phyloP scores from a whole-genome alignment of 2,329 filamentous ascomycete genomes.

The Fusarium proliferatum region DNA sequence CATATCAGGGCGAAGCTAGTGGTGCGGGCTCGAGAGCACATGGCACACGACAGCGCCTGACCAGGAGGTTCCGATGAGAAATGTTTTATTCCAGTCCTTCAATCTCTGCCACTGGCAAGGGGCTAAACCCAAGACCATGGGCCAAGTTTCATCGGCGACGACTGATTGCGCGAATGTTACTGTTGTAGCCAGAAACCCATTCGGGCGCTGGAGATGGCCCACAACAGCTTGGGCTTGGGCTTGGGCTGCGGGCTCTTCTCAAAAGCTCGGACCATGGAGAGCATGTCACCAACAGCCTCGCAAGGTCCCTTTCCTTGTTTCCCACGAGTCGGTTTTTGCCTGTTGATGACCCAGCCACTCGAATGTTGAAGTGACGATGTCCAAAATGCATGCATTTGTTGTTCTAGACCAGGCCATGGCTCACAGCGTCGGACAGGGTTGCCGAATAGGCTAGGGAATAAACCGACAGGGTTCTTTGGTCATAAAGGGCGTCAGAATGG shows the following conservation, averaged over 20 bases:
- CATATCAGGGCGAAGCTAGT: slow-evolving; percentile 6
- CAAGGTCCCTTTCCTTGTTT: background rate
- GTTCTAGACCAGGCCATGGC: slow-evolving; percentile 41
- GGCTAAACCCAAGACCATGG: background rate
- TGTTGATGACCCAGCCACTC: slow-evolving; percentile 7
- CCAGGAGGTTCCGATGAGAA: background rate
- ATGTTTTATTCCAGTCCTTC: background rate
- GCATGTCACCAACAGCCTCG: background rate
- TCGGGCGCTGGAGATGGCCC: background rate
- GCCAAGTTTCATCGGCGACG: background rate
- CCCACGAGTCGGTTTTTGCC: background rate
- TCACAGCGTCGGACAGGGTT: slow-evolving; percentile 22
- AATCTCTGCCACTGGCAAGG: slow-evolving; percentile 1
- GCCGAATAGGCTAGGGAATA: slow-evolving; percentile 25
- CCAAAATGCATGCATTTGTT: background rate
- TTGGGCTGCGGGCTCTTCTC: background rate
- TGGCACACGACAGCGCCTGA: slow-evolving; percentile 27
- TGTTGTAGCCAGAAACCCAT: background rate
- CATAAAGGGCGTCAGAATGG: slow-evolving; percentile 10
- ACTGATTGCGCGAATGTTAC: background rate
- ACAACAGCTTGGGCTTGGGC: background rate
- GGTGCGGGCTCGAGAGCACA: slow-evolving; percentile 20
- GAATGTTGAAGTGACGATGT: background rate
- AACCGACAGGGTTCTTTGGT: background rate
- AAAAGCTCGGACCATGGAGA: background rate